Conservation (phyloP, 2,329 filamentous ascomycete genomes). For the Ophiobolus disseminans region DNA sequence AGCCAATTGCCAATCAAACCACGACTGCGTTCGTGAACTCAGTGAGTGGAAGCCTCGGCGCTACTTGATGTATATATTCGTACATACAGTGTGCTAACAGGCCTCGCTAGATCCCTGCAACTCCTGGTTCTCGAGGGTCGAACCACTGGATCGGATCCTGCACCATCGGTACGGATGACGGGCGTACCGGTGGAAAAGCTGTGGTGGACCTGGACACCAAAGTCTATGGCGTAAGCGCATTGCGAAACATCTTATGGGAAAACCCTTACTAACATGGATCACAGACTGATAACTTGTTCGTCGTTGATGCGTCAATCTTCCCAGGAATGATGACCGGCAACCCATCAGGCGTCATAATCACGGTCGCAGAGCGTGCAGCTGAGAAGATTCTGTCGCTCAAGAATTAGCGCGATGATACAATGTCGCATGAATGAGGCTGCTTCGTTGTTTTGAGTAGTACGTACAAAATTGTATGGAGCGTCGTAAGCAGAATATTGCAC, state of each 20-base stretch:
- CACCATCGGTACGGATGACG: conserved; percentile 55
- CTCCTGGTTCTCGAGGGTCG: conserved; percentile 40
- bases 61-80: neutral
- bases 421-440: neutral
- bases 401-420: neutral
- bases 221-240: conserved; percentile 46
- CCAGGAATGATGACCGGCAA: conserved; percentile 47
- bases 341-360: conserved; percentile 36
- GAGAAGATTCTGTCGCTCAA: conserved; percentile 37
- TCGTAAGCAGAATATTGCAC: too few species aligned
- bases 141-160: conserved; percentile 59
- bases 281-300: conserved; percentile 46
- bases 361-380: conserved; percentile 34
- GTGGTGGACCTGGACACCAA: conserved; percentile 58
- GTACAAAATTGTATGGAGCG: too few species aligned
- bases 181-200: conserved; percentile 45
- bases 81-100: neutral
- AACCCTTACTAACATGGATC: neutral
- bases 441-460: too few species aligned
- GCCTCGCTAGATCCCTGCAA: conserved; percentile 22
- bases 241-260: neutral
- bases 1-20: conserved; percentile 56
- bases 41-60: conserved; percentile 16
- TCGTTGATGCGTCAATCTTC: conserved; percentile 55
- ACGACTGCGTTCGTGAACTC: conserved; percentile 62